Base-by-base conservation (phyloP, 225 moss, liverwort and hornwort species). In the Polytrichum commune region DNA sequence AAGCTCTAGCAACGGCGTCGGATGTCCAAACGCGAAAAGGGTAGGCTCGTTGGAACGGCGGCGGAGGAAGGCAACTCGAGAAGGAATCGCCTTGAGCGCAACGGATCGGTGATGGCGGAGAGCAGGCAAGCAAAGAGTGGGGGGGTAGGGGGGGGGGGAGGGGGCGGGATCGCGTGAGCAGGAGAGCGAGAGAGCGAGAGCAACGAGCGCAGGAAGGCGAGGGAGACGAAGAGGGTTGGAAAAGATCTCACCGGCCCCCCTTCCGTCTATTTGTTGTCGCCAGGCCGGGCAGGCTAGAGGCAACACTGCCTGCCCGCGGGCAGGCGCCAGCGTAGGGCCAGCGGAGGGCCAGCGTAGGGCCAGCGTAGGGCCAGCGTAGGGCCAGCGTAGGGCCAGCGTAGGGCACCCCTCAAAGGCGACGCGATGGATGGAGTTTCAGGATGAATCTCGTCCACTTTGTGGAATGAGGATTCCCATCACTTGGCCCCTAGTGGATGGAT, bases 201-300 rank as follows among this genome's bases (percentile, higher is more conserved):
- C 20, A 58, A 23, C 58, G 5, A 58, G 58, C 20, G 9, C 8
- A 6, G 58, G 58, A 58, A 9, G 22, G 22, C 58, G 8, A 58
- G 9, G 20, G 24, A 3, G 20, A 18, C 58, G 58, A 20, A 4
- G 62, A 33, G 58, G 76, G 63, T 38, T 85, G 65, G 79, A 67
- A 85, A 85, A 85, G 82, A 66, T 38, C 22, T 0, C 27, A 0
- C 0, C 0, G 22, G 0, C 6, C 0, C 0, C 25, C 29, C 28
- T 28, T n/a, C 5, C 54, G 29, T 29, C 82, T 63, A 79, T 85
- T 82, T 85, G 46, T 46, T 46, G 46, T 46, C 46, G 46, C 46
- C 46, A 0, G 46, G 10, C 16, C 46, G 46, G 46, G 46, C 46
- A 46, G 46, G 46, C 46, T 13, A 0, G 16, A 46, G 13, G 46